phyloP scores from a whole-genome alignment of 2,329 filamentous ascomycete species.

The Trichoderma lentiforme region DNA sequence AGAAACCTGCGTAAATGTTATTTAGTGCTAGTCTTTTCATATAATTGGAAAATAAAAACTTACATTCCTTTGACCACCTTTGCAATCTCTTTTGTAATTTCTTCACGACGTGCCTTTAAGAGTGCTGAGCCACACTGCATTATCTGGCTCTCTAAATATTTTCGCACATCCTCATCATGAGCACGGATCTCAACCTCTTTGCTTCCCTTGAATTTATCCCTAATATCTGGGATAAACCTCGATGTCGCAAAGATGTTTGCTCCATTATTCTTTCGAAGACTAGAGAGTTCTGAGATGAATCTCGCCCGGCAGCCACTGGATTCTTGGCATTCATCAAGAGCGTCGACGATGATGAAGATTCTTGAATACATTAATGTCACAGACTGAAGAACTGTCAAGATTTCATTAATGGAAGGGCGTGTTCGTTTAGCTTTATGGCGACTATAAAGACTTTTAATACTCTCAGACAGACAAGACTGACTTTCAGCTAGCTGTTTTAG shows the following conservation, averaged over 20 bases:
- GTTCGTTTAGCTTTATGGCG: neutral
- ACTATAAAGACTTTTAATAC: neutral
- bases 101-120: neutral
- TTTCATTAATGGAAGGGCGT: neutral
- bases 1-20: neutral
- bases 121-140: neutral
- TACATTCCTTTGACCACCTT: neutral
- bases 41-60: neutral
- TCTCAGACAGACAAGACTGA: neutral
- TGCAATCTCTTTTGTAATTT: neutral
- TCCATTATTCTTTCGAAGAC: neutral
- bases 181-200: neutral
- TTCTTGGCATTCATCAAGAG: neutral
- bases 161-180: neutral
- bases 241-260: neutral
- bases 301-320: neutral
- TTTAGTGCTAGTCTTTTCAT: neutral
- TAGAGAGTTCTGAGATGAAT: neutral
- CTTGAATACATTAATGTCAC: neutral
- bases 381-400: neutral
- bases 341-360: neutral
- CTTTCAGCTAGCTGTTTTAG: neutral
- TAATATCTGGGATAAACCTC: constrained; percentile 23
- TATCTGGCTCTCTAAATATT: neutral
- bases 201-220: neutral